Evolutionary conservation across 768 basidiomycete genomes (phyloP).

Genomic region (Collybia mongolica): DNA sequence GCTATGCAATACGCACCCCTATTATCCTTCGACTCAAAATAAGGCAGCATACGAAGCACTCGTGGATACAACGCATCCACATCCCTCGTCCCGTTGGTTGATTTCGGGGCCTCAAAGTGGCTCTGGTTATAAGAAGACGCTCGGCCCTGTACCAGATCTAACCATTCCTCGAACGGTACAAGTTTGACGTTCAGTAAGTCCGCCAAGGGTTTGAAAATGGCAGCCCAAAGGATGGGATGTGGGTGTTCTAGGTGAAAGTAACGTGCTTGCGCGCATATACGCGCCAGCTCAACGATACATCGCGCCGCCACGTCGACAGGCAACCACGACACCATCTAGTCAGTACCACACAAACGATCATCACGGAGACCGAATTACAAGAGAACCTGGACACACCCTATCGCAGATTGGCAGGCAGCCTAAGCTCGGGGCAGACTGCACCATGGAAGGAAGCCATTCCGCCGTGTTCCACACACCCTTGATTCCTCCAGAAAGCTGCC

Average conservation of each 20-base stretch:
- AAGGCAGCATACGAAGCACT: conserved; percentile 3
- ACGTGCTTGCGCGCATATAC: conserved; percentile 1
- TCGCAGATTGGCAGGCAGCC: not conserved
- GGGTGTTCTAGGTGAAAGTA: conserved; percentile 18
- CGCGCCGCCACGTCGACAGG: conserved; percentile 18
- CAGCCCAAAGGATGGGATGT: conserved; percentile 7
- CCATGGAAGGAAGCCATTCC: conserved; percentile 35
- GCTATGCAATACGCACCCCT: not conserved
- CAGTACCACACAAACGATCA: not conserved
- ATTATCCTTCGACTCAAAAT: not conserved
- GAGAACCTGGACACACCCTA: no score
- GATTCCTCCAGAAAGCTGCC: conserved; percentile 33
- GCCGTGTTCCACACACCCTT: conserved; percentile 35
- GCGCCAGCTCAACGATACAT: conserved; percentile 13
- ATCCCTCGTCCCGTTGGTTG: not conserved
- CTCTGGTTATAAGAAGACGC: not conserved
- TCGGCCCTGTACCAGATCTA: not conserved
- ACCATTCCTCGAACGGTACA: not conserved
- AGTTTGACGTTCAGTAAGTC: not conserved
- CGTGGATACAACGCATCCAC: not conserved
- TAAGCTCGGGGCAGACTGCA: not conserved
- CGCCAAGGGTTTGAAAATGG: not conserved
- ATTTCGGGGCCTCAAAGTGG: not conserved
- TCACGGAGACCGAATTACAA: no score
- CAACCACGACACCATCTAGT: conserved; percentile 19